Percentiles rank a stretch among this genome's conserved stretches.
phyloP scores from a whole-genome alignment of 345 rosid genomes.

The Melaleuca quinquenervia region DNA sequence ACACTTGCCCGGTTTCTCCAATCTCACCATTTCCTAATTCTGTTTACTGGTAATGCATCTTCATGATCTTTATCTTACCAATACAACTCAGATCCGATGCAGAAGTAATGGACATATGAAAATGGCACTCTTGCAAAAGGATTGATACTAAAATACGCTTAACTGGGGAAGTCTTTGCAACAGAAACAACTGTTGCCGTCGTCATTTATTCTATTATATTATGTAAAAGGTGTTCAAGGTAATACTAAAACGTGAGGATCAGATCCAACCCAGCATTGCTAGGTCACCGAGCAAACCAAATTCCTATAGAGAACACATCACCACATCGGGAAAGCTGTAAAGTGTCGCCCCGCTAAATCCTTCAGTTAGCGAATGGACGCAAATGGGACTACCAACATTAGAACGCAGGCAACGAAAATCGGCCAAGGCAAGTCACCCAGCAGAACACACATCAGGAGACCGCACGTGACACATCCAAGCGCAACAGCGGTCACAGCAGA shows the following conservation, averaged over 20 bases:
- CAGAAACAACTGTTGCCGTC: not conserved
- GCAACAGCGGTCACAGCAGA: accelerated
- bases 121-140: not conserved
- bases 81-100: not conserved
- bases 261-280: accelerated
- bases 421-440: not conserved
- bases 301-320: not conserved
- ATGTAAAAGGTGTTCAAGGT: not conserved
- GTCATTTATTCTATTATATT: not conserved
- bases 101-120: not conserved
- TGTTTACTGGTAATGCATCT: not conserved
- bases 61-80: not conserved
- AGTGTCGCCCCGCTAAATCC: not conserved
- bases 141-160: not conserved
- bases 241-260: not conserved
- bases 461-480: not conserved
- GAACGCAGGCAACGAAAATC: accelerated
- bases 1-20: not conserved
- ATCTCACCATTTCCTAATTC: not conserved
- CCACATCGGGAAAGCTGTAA: not conserved
- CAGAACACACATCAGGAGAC: accelerated
- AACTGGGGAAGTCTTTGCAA: not conserved
- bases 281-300: not conserved
- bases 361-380: not conserved
- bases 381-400: not conserved